Evolutionary conservation across 2,329 filamentous ascomycete genomes (phyloP).

Genomic region (Fusarium cyanostomum): DNA sequence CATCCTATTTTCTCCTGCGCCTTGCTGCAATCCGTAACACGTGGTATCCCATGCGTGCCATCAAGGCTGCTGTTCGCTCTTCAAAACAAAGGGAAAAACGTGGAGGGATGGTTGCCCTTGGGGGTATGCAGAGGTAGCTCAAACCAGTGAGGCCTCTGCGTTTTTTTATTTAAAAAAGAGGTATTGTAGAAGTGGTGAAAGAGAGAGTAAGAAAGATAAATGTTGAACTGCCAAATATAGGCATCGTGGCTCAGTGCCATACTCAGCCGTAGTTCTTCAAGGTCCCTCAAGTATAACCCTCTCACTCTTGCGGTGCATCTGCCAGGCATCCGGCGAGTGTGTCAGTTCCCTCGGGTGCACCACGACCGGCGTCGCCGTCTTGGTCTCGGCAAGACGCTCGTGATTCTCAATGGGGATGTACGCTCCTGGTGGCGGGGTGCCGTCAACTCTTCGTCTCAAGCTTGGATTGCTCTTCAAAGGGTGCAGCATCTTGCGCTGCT

Average conservation of each 20-base stretch:
- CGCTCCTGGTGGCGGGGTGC: conserved; percentile 17
- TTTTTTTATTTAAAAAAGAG: conserved; percentile 11
- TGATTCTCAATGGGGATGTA: conserved; percentile 40
- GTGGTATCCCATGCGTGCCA: conserved; percentile 32
- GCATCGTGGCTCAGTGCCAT: neutral
- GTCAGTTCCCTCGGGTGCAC: conserved; percentile 49
- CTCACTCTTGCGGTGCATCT: conserved; percentile 62
- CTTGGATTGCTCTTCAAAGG: conserved; percentile 56
- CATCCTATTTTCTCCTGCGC: conserved; percentile 32
- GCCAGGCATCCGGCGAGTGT: conserved; percentile 48
- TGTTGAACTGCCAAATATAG: neutral
- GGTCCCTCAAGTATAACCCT: conserved; percentile 58
- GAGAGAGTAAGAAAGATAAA: conserved; percentile 6
- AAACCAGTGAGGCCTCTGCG: conserved; percentile 30
- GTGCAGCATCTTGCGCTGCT: conserved; percentile 69
- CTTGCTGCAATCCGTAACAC: conserved; percentile 35
- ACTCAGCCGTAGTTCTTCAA: neutral
- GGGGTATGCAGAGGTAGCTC: conserved; percentile 13
- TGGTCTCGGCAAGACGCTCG: conserved; percentile 49
- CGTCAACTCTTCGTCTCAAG: conserved; percentile 33
- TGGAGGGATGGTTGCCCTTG: conserved; percentile 19
- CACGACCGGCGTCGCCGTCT: conserved; percentile 57
- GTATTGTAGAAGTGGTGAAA: conserved; percentile 6
- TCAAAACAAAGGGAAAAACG: conserved; percentile 30
- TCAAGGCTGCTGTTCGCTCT: conserved; percentile 25